These are phyloP conservation scores for Cardamine resedifolia DNA, from an alignment of 345 rosid genomes.

Conservation along the genomic window DNA sequence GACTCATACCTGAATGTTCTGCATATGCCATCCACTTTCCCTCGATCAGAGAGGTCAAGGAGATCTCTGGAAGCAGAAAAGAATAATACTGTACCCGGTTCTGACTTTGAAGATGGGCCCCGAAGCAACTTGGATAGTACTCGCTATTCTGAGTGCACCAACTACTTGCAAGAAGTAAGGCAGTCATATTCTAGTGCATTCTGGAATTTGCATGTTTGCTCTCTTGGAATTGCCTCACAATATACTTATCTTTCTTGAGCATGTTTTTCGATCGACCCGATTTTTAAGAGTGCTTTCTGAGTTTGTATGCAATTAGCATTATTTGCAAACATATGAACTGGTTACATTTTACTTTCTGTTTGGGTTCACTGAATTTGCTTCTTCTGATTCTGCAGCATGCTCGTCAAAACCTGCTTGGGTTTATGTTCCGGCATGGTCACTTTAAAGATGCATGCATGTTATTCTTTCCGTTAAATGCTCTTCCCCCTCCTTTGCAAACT, in stretches of 20 bases:
- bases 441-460: constrained; percentile 74
- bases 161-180: constrained; percentile 87
- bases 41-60: constrained; percentile 91
- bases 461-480: constrained; percentile 75
- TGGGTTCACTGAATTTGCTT: constrained; percentile 12
- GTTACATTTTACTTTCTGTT: constrained; percentile 1
- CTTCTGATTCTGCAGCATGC: constrained; percentile 67
- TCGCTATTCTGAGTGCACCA: constrained; percentile 78
- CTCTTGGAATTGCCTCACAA: constrained; percentile 8
- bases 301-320: constrained; percentile 20
- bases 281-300: constrained; percentile 2
- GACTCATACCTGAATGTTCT: constrained; percentile 94
- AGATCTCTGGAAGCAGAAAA: constrained; percentile 58
- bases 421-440: constrained; percentile 92
- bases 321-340: constrained; percentile 13
- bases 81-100: constrained; percentile 46
- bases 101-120: constrained; percentile 75
- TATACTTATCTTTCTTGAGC: constrained; percentile 8
- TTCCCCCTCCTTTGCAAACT: constrained; percentile 77
- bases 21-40: constrained; percentile 95
- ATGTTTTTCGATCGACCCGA: not conserved
- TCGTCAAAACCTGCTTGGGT: constrained; percentile 78
- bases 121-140: constrained; percentile 78
- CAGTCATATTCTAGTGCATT: constrained; percentile 19
- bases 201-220: constrained; percentile 8